Evolutionary conservation across 1,284 basidiomycete species (phyloP).

Genomic region (Microbotryomycetes sp.): DNA sequence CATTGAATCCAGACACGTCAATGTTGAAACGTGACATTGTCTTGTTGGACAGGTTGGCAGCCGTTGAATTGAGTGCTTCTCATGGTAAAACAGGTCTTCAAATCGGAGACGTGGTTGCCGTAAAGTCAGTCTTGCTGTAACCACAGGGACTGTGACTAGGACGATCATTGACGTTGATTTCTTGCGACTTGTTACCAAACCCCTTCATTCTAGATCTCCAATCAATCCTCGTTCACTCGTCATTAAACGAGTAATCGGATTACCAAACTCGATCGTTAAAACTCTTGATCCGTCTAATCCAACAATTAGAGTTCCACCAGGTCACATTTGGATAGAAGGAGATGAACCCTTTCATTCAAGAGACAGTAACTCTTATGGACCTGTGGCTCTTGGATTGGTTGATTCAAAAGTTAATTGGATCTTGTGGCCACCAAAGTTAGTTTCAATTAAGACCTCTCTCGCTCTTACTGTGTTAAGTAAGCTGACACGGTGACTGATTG

Average conservation of each 20-base stretch:
- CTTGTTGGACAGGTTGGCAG: slow-evolving; percentile 47
- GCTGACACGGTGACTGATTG: not conserved
- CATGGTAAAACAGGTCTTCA: slow-evolving; percentile 32
- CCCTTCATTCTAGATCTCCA: slow-evolving; percentile 43
- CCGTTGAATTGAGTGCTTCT: slow-evolving; percentile 22
- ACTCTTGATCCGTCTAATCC: slow-evolving; percentile 41
- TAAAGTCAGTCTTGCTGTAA: slow-evolving; percentile 40
- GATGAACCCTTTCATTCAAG: slow-evolving; percentile 47
- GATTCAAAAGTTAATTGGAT: slow-evolving; percentile 44
- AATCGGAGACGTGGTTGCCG: slow-evolving; percentile 50
- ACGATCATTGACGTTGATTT: not conserved
- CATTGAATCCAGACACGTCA: slow-evolving; percentile 46
- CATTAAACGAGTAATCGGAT: slow-evolving; percentile 51
- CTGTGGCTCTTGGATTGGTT: slow-evolving; percentile 48
- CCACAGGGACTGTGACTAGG: no score
- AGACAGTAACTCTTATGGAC: slow-evolving; percentile 50
- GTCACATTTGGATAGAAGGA: slow-evolving; percentile 51
- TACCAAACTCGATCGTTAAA: slow-evolving; percentile 49
- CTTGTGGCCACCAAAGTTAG: slow-evolving; percentile 44
- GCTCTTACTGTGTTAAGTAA: not conserved
- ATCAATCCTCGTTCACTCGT: slow-evolving; percentile 46
- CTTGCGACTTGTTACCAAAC: not conserved
- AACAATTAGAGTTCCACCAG: slow-evolving; percentile 43
- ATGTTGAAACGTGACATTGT: slow-evolving; percentile 47
- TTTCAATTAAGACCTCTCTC: no score